A percentile compares a stretch with the other conserved stretches of the same genome.
phyloP scores from a whole-genome alignment of 768 basidiomycete genomes.

The Kwoniella botswanensis region DNA sequence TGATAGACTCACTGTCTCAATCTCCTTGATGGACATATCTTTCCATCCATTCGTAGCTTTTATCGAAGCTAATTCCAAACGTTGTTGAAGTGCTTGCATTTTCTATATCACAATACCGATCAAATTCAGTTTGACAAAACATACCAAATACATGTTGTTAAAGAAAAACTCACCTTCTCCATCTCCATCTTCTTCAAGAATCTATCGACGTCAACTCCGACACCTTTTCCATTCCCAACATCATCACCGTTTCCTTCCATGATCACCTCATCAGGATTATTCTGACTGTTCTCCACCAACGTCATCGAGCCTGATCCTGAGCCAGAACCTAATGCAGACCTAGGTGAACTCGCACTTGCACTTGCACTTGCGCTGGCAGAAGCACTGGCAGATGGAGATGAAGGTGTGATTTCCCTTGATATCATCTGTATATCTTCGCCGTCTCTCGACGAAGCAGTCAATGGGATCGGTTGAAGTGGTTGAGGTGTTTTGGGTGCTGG shows the following conservation, averaged over 20 bases:
- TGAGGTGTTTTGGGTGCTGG: constrained; percentile 6
- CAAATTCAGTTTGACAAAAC: too few species aligned
- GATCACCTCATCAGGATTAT: constrained; percentile 16
- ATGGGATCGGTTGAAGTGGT: not conserved
- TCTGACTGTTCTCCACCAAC: constrained; percentile 16
- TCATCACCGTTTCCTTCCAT: constrained; percentile 10
- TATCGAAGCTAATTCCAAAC: constrained; percentile 50
- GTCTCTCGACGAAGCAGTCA: not conserved
- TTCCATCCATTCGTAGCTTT: constrained; percentile 51
- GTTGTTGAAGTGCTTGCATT: constrained; percentile 49
- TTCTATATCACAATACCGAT: constrained; percentile 20
- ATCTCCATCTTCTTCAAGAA: constrained; percentile 52
- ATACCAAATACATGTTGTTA: not conserved
- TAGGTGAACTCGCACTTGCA: constrained; percentile 7
- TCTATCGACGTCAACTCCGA: constrained; percentile 41
- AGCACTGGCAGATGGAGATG: constrained; percentile 17
- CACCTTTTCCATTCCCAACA: not conserved
- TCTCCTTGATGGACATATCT: constrained; percentile 49
- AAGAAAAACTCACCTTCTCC: constrained; percentile 49
- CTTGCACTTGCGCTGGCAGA: constrained; percentile 23
- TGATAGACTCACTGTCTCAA: constrained; percentile 39
- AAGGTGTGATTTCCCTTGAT: constrained; percentile 37
- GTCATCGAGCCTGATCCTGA: constrained; percentile 5
- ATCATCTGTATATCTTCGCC: constrained; percentile 14
- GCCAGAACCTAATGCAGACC: constrained; percentile 9